Evolutionary conservation across 805 yeast genomes (phyloP).

Genomic region (Scheffersomyces stipitis): DNA sequence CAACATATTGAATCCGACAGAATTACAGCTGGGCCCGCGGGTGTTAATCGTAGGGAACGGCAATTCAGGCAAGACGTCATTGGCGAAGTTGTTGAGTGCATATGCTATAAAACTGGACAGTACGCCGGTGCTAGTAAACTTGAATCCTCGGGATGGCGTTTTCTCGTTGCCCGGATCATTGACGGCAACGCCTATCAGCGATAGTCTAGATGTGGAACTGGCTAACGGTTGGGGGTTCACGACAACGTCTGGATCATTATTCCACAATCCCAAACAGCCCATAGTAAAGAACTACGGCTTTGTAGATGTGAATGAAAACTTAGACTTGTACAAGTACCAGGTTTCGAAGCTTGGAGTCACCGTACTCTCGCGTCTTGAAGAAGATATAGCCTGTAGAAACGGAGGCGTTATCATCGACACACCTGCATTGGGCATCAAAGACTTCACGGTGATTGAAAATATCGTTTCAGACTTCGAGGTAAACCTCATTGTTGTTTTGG

Average conservation of each 20-base stretch:
- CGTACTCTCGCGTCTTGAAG: slow-evolving; percentile 47
- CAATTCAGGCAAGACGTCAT: slow-evolving; percentile 75
- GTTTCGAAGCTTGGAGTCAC: slow-evolving; percentile 51
- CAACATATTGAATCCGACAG: slow-evolving; percentile 13
- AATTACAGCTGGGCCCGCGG: slow-evolving; percentile 48
- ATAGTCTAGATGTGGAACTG: slow-evolving; percentile 71
- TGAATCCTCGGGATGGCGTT: slow-evolving; percentile 73
- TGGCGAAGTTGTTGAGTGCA: slow-evolving; percentile 65
- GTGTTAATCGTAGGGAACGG: slow-evolving; percentile 73
- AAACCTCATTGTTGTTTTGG: slow-evolving; percentile 65
- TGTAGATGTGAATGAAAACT: slow-evolving; percentile 56
- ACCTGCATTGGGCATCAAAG: slow-evolving; percentile 58
- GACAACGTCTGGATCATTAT: slow-evolving; percentile 69
- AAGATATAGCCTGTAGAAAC: slow-evolving; percentile 44
- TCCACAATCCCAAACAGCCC: slow-evolving; percentile 86
- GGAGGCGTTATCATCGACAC: slow-evolving; percentile 75
- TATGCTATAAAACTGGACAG: slow-evolving; percentile 74
- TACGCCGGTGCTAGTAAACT: slow-evolving; percentile 70
- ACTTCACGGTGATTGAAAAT: slow-evolving; percentile 51
- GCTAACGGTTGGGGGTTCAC: slow-evolving; percentile 73
- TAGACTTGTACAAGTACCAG: slow-evolving; percentile 51
- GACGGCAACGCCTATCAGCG: slow-evolving; percentile 81
- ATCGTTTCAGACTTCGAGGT: slow-evolving; percentile 62
- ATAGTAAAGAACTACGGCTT: slow-evolving; percentile 79
- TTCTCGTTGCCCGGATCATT: slow-evolving; percentile 80